Base-by-base conservation (phyloP, 345 rosid genomes). In the Brassica carinata region DNA sequence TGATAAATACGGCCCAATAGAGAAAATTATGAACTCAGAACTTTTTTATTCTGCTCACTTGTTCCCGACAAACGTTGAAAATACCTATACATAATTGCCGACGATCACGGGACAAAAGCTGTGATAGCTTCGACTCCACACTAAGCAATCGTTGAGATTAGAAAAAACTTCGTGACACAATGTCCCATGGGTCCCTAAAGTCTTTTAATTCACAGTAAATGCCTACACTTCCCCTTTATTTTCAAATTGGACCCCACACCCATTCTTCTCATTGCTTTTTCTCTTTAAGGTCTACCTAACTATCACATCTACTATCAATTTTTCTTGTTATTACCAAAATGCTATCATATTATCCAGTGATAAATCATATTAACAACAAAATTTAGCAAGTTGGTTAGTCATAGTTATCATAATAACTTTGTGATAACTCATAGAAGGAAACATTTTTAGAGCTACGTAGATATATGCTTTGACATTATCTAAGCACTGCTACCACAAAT, bases 71-170 rank as follows among this genome's bases (percentile, higher is more conserved):
- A 51, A 51, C 57, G 17, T 51, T n/a, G 57, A 51, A 62, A 10
- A 26, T 10, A 61, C 31, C 57, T 51, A 51, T 51, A 51, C 57
- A 51, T 51, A 51, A 51, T n/a, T 51, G 58, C 58, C 81, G 81
- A 81, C 31, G 74, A 81, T 76, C 59, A 72, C 81, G 81, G 77
- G 65, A 66, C 79, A 76, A 62, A 71, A 76, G 77, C 77, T 64
- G 64, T 31, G 74, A 23, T 67, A 10, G 59, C 81, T 76, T 81
- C 64, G 65, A 33, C 33, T 81, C 57, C 70, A 81, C 80, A 72
- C 51, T 67, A 81, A 77, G 81, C 73, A 81, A 76, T 66, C 74
- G 31, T 66, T 30, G 77, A 76, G 57, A 64, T 30, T 2, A 26
- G 53, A 68, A 51, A 66, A 64, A 74, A 27, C 34, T 71, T 74